Percentiles rank a stretch among this genome's conserved stretches.
Conservation (phyloP, 495 filamentous ascomycete genomes). For the Oleoguttula mirabilis region DNA sequence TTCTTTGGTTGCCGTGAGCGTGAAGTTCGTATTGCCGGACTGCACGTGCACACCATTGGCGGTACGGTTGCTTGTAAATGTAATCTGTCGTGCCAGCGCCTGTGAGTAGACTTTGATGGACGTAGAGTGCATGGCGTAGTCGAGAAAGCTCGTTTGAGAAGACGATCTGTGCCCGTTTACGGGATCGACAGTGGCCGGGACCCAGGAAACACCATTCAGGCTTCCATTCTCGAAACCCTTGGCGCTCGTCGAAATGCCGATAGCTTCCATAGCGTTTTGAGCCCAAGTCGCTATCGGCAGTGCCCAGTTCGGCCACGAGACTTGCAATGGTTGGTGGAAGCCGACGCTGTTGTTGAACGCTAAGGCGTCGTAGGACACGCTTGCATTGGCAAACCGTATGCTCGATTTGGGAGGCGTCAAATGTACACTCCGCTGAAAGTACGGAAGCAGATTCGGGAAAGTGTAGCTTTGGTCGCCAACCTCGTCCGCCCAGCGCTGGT, state of each 20-base stretch:
- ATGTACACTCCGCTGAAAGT: constrained; percentile 38
- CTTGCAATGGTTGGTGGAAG: constrained; percentile 40
- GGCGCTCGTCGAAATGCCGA: constrained; percentile 28
- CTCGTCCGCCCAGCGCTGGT: constrained; percentile 41
- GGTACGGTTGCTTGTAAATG: constrained; percentile 35
- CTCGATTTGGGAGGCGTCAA: constrained; percentile 40
- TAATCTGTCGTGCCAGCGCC: constrained; percentile 33
- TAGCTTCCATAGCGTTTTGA: constrained; percentile 24
- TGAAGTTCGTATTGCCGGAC: constrained; percentile 26
- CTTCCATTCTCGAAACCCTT: constrained; percentile 26
- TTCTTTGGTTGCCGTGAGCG: constrained; percentile 36
- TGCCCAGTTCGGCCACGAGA: constrained; percentile 41
- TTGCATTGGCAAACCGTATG: constrained; percentile 32
- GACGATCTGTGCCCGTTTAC: constrained; percentile 27
- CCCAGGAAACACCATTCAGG: constrained; percentile 26
- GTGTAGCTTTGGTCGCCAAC: constrained; percentile 45
- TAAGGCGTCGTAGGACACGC: constrained; percentile 32
- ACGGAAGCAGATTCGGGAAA: constrained; percentile 40
- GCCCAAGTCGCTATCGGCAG: constrained; percentile 35
- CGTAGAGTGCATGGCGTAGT: constrained; percentile 18
- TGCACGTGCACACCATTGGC: constrained; percentile 39
- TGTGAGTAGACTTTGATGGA: constrained; percentile 27
- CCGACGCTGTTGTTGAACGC: constrained; percentile 28
- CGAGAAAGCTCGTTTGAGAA: constrained; percentile 34
- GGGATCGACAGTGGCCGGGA: constrained; percentile 27